Evolutionary conservation across 2,329 filamentous ascomycete species (phyloP).

Genomic region (Talaromyces marneffei): DNA sequence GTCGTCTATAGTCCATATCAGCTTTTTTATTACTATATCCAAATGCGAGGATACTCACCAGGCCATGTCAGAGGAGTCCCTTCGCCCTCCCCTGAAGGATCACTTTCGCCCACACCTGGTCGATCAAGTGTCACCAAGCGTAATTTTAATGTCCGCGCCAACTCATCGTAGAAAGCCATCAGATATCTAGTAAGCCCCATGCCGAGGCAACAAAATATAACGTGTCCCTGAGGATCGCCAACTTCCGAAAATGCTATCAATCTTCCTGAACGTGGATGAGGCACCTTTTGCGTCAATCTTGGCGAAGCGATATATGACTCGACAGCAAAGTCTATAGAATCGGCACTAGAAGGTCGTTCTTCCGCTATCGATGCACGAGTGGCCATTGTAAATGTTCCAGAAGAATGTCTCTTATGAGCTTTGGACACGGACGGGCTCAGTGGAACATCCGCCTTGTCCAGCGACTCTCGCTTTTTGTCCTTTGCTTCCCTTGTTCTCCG

Average conservation of each 20-base stretch:
- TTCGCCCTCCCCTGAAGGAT: conserved; percentile 72
- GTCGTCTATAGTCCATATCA: conserved; percentile 50
- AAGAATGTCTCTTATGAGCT: conserved; percentile 35
- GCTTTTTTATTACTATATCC: background rate
- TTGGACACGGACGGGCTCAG: conserved; percentile 20
- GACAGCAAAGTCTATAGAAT: conserved; percentile 85
- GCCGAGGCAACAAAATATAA: conserved; percentile 92
- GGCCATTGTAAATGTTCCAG: conserved; percentile 30
- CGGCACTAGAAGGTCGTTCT: conserved; percentile 69
- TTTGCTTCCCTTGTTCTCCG: conserved; percentile 45
- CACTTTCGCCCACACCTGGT: conserved; percentile 88
- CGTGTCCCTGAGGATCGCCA: conserved; percentile 82
- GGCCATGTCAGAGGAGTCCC: conserved; percentile 91
- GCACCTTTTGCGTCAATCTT: conserved; percentile 79
- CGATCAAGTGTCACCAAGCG: conserved; percentile 90
- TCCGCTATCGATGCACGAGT: conserved; percentile 50
- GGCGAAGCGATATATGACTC: conserved; percentile 77
- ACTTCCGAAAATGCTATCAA: conserved; percentile 95
- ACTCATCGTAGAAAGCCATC: conserved; percentile 93
- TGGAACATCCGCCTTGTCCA: conserved; percentile 28
- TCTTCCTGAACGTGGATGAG: conserved; percentile 77
- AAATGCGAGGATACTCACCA: conserved; percentile 49
- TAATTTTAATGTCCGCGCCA: conserved; percentile 80
- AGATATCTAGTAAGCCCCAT: conserved; percentile 97
- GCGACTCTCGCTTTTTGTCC: conserved; percentile 24